A percentile compares a stretch with the other conserved stretches of the same genome.
Evolutionary conservation across 176 grass and related monocot genomes (phyloP).

Genomic region (Secale cereale): DNA sequence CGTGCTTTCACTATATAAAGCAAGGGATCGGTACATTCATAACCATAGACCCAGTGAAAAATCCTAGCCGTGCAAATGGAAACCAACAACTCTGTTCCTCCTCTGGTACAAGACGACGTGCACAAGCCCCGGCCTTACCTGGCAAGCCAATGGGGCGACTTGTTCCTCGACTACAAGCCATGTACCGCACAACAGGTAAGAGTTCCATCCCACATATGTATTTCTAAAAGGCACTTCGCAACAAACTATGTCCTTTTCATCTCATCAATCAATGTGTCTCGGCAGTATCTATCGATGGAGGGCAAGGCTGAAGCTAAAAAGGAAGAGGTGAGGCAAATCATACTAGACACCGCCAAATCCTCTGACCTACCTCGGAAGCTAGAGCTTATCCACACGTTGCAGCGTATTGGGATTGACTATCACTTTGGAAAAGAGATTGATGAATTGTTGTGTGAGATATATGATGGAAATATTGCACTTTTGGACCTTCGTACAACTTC

Average conservation of each 20-base stretch:
- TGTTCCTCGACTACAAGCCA: no score
- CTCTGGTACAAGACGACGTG: no score
- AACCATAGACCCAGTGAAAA: no score
- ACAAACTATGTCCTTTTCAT: neutral
- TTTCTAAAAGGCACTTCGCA: no score
- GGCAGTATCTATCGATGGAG: neutral
- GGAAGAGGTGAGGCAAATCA: neutral
- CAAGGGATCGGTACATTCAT: no score
- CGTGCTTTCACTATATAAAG: no score
- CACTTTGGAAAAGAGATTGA: neutral
- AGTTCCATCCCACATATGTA: no score
- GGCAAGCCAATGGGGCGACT: no score
- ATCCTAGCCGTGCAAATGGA: no score
- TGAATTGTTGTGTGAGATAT: neutral
- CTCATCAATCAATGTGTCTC: neutral
- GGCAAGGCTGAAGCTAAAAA: neutral
- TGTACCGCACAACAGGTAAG: no score
- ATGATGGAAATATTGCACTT: neutral
- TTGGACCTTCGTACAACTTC: neutral
- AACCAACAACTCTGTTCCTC: no score
- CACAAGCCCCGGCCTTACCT: no score
- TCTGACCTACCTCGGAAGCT: neutral
- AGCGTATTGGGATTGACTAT: neutral
- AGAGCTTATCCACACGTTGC: neutral
- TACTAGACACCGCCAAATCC: neutral